phyloP scores from a whole-genome alignment of 2,329 filamentous ascomycete genomes.

The Fusarium devonianum region DNA sequence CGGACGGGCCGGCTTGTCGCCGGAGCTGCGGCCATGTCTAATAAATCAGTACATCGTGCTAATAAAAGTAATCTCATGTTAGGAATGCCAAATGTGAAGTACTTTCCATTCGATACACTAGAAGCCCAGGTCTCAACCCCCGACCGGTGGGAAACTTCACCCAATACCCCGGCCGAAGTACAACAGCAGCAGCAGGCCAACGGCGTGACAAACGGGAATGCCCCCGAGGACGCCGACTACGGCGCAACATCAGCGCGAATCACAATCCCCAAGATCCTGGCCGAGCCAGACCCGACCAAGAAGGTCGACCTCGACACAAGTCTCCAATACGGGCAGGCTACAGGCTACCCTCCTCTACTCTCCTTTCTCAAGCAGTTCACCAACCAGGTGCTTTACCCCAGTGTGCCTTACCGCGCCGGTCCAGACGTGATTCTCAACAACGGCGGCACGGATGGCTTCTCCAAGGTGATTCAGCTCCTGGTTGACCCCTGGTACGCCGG shows the following conservation, averaged over 20 bases:
- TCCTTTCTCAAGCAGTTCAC: conserved; percentile 82
- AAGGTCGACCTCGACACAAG: conserved; percentile 84
- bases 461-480: conserved; percentile 78
- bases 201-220: neutral
- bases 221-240: conserved; percentile 40
- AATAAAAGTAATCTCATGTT: no score
- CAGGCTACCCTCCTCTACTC: conserved; percentile 81
- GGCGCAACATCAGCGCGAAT: conserved; percentile 60
- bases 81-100: conserved; percentile 81
- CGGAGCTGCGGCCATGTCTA: conserved; percentile 3
- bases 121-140: conserved; percentile 81
- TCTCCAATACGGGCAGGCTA: conserved; percentile 84
- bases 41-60: no score
- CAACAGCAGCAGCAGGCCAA: neutral
- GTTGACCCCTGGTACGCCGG: conserved; percentile 77
- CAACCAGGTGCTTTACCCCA: conserved; percentile 78
- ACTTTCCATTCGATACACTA: conserved; percentile 91
- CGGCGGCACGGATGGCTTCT: conserved; percentile 85
- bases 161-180: conserved; percentile 60
- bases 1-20: conserved; percentile 4
- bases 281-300: conserved; percentile 64
- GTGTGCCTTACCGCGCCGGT: conserved; percentile 78
- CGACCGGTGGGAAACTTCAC: conserved; percentile 75
- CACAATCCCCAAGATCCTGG: conserved; percentile 72
- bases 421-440: conserved; percentile 81